Conservation (phyloP, 805 yeast genomes). For the Huiozyma naganishii region DNA sequence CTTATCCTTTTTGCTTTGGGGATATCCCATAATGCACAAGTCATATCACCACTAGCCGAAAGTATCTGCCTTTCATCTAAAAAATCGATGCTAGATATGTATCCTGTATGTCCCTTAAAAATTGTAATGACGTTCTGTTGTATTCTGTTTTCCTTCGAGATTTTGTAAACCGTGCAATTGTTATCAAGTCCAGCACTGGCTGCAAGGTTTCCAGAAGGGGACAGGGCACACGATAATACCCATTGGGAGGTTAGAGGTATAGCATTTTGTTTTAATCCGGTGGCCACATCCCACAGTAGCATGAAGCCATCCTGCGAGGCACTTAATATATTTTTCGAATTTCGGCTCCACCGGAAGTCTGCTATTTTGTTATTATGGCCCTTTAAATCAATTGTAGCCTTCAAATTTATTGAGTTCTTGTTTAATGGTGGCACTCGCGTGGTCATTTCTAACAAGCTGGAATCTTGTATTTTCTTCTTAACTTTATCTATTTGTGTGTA, state of each 20-base stretch:
- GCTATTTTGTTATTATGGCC: constrained; percentile 66
- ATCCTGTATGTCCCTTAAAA: constrained; percentile 75
- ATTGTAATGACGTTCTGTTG: constrained; percentile 39
- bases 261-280: constrained; percentile 62
- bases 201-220: constrained; percentile 53
- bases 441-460: constrained; percentile 34
- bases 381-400: constrained; percentile 29
- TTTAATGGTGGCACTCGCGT: constrained; percentile 13
- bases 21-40: constrained; percentile 73
- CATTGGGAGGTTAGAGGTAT: constrained; percentile 66
- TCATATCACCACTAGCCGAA: constrained; percentile 76
- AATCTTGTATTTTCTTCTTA: constrained; percentile 35
- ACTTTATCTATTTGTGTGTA: constrained; percentile 39
- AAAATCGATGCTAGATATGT: constrained; percentile 66
- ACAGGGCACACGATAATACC: constrained; percentile 65
- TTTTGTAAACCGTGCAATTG: constrained; percentile 57
- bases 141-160: constrained; percentile 27
- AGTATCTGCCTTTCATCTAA: constrained; percentile 44
- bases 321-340: constrained; percentile 49
- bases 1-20: constrained; percentile 42
- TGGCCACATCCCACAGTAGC: constrained; percentile 70
- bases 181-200: constrained; percentile 83
- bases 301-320: constrained; percentile 83
- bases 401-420: constrained; percentile 23
- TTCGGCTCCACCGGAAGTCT: constrained; percentile 56